Percentiles rank a stretch among this genome's conserved stretches.
Conservation (phyloP, 1,139 yeast genomes). For the Suhomyces terraborum region DNA sequence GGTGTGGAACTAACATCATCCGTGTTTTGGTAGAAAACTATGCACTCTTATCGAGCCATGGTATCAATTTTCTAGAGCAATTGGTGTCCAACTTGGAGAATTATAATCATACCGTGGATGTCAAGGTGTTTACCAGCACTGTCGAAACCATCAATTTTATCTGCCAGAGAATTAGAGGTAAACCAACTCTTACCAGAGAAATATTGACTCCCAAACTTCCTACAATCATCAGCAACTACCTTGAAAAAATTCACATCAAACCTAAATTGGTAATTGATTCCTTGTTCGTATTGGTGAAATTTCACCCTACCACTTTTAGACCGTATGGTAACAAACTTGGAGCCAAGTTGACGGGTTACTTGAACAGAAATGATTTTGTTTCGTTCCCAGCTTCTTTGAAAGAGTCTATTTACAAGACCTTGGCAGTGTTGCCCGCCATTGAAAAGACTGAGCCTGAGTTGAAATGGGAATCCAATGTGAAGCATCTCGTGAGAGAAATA, state of each 20-base stretch:
- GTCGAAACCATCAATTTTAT: conserved; percentile 51
- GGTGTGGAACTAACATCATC: conserved; percentile 65
- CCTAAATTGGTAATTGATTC: conserved; percentile 51
- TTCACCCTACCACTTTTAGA: conserved; percentile 78
- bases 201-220: conserved; percentile 79
- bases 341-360: conserved; percentile 40
- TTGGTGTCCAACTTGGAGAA: conserved; percentile 60
- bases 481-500: conserved; percentile 44
- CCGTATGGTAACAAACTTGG: conserved; percentile 71
- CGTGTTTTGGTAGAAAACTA: conserved; percentile 55
- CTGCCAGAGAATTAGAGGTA: conserved; percentile 66
- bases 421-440: conserved; percentile 60
- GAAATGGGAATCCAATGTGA: conserved; percentile 50
- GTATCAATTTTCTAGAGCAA: conserved; percentile 56
- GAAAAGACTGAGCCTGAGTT: conserved; percentile 53
- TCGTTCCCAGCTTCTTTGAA: conserved; percentile 43
- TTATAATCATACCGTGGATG: conserved; percentile 42
- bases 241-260: conserved; percentile 43
- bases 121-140: conserved; percentile 49
- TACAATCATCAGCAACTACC: conserved; percentile 55
- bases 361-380: conserved; percentile 30
- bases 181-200: conserved; percentile 83
- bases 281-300: conserved; percentile 49
- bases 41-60: conserved; percentile 57
- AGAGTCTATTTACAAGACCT: conserved; percentile 46